Evolutionary conservation across 305 asterid genomes (phyloP).

Genomic region (Rubia peregrina): DNA sequence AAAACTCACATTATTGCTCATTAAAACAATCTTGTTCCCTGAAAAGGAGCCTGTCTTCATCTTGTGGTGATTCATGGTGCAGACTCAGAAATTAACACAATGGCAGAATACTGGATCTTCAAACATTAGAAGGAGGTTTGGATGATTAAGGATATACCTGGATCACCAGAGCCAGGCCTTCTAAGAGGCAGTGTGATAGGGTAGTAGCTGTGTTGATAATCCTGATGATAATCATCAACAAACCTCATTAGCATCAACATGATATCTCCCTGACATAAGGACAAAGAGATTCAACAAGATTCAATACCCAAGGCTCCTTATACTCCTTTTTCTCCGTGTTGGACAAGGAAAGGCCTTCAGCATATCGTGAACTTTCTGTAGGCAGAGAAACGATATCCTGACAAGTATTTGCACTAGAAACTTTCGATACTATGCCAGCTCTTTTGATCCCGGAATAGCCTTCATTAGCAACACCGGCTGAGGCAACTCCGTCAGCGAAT

Average conservation of each 20-base stretch:
- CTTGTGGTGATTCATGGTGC: not conserved
- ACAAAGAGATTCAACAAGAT: constrained; percentile 13
- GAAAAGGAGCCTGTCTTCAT: too few species aligned
- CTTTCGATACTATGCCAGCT: constrained; percentile 22
- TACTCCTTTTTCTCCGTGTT: constrained; percentile 42
- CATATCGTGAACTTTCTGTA: constrained; percentile 18
- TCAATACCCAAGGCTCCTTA: constrained; percentile 71
- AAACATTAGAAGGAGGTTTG: not conserved
- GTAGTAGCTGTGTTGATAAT: constrained; percentile 38
- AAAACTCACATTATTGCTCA: too few species aligned
- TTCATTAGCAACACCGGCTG: constrained; percentile 31
- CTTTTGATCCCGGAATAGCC: constrained; percentile 16
- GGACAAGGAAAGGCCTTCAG: constrained; percentile 4
- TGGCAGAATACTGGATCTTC: not conserved
- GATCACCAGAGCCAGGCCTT: constrained; percentile 65
- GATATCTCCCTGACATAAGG: not conserved
- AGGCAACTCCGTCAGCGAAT: constrained; percentile 33
- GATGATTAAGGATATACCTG: constrained; percentile 37
- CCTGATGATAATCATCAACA: constrained; percentile 44
- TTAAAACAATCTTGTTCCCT: too few species aligned
- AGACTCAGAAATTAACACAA: not conserved
- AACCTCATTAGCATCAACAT: constrained; percentile 10
- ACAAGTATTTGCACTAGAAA: constrained; percentile 20
- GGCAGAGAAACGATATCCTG: constrained; percentile 22
- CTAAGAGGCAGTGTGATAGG: constrained; percentile 62